Evolutionary conservation across 2,329 filamentous ascomycete species (phyloP), one percentile per base, ranked within the genome.

Genomic region (Aspergillus puulaauensis): DNA sequence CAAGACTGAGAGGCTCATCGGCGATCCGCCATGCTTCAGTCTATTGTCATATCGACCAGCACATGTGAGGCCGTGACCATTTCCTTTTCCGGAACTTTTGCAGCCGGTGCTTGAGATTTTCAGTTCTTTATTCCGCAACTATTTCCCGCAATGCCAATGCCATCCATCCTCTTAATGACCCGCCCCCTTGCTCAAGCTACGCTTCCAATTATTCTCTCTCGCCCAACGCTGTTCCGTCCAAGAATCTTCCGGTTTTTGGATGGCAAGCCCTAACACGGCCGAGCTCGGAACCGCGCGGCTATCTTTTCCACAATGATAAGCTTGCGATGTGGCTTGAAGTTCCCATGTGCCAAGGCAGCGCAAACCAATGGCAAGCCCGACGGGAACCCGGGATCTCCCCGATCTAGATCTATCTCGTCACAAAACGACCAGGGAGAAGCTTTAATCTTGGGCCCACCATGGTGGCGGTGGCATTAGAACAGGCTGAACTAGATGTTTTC

Each of bases 391-490:
- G 37, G 15, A 23, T 14, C 15, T 21, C n/a, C 15, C 12, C 31
- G 35, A 54, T 53, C 53, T 59, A 53, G 57, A 59, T 52, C 46
- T 37, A 11, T 50, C 12, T n/a, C 4, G 33, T 45, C 23, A 23
- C 12, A 8, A 37, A 40, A 21, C 15, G 43, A 47, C 33, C 41
- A 54, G 27, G 47, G n/a, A 54, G 45, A 31, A 44, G 27, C 51
- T 39, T 35, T 37, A 15, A 15, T 44, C 24, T 14, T 9, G 39
- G 49, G 27, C 37, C 53, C 48, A 52, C 49, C 43, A 31, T 41
- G 17, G 57, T 45, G 41, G 56, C 40, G 37, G 57, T 59, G 40
- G 57, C 43, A 56, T 59, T 46, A 9, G 33, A 14, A 11, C n/a
- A 35, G 14, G 19, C 46, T 39, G 53, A 12, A 17, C 35, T 21